A percentile compares a stretch with the other conserved stretches of the same genome.
phyloP scores from a whole-genome alignment of 2,329 filamentous ascomycete genomes.

The Exophiala sp. region DNA sequence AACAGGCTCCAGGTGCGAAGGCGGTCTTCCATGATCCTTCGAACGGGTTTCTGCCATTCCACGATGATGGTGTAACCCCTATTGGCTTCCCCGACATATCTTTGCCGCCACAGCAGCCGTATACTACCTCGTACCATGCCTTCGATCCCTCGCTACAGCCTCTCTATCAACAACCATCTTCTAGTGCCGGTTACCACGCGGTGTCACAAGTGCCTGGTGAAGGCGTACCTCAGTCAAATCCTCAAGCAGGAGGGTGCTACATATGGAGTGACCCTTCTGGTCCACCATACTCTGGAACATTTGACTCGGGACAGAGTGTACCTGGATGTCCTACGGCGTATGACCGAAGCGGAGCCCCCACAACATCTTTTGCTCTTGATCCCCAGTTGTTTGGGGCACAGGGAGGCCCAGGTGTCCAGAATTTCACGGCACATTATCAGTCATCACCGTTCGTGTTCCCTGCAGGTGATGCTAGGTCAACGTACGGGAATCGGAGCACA shows the following conservation, averaged over 20 bases:
- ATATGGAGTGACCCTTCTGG: constrained; percentile 5
- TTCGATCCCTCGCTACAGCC: constrained; percentile 5
- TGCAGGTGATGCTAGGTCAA: not conserved
- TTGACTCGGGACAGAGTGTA: not conserved
- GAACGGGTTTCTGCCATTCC: constrained; percentile 4
- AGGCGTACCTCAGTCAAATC: not conserved
- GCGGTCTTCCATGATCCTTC: not conserved
- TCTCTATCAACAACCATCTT: constrained; percentile 11
- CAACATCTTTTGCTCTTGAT: constrained; percentile 2
- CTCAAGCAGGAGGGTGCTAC: not conserved
- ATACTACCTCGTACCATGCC: constrained; percentile 1
- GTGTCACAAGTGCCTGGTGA: not conserved
- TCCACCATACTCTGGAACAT: not conserved
- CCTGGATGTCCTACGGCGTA: not conserved
- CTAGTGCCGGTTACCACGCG: constrained; percentile 16
- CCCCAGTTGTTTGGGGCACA: constrained; percentile 1
- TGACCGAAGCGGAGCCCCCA: not conserved
- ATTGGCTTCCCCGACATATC: constrained; percentile 4
- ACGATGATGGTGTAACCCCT: constrained; percentile 4
- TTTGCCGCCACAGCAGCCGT: constrained; percentile 9
- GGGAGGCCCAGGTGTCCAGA: not conserved
- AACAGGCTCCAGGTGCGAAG: constrained; percentile 12
- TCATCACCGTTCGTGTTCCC: not conserved
- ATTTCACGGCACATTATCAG: not conserved
- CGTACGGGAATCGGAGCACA: not conserved